These are phyloP conservation scores for Aspergillus sp. DNA, from an alignment of 2,329 filamentous ascomycete species.

Conservation along the genomic window DNA sequence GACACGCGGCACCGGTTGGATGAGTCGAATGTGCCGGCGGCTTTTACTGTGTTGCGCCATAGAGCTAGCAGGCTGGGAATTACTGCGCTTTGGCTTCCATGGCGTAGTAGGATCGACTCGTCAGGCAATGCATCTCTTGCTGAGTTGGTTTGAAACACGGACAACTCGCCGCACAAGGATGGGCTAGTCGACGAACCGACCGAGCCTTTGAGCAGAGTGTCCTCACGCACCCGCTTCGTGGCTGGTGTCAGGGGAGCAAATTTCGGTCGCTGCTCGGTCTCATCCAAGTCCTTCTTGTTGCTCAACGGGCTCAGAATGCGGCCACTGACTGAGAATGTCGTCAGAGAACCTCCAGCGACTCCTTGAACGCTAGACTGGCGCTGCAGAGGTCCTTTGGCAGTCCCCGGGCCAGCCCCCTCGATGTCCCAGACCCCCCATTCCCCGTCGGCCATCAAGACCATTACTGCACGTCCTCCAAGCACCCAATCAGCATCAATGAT, in stretches of 20 bases:
- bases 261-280: constrained; percentile 26
- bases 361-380: constrained; percentile 33
- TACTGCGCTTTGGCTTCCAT: constrained; percentile 34
- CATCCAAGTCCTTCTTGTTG: constrained; percentile 16
- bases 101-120: constrained; percentile 39
- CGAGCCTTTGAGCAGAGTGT: constrained; percentile 37
- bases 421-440: constrained; percentile 47
- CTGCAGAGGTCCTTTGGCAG: constrained; percentile 32
- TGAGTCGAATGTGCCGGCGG: constrained; percentile 33
- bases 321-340: constrained; percentile 37
- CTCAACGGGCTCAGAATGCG: constrained; percentile 26
- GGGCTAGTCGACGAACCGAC: constrained; percentile 17
- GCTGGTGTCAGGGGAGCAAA: constrained; percentile 44
- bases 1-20: constrained; percentile 34
- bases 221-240: constrained; percentile 41
- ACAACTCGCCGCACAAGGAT: constrained; percentile 36
- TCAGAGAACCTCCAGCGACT: constrained; percentile 35
- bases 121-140: constrained; percentile 32
- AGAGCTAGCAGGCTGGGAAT: constrained; percentile 40
- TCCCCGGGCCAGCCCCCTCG: constrained; percentile 38
- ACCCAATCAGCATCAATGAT: constrained; percentile 43
- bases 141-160: constrained; percentile 32
- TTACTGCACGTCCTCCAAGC: constrained; percentile 37
- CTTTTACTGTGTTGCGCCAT: constrained; percentile 36
- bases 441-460: constrained; percentile 41